Percentiles rank a stretch among this genome's conserved stretches.
phyloP scores from a whole-genome alignment of 2,329 filamentous ascomycete species.

The Aspergillus felis region DNA sequence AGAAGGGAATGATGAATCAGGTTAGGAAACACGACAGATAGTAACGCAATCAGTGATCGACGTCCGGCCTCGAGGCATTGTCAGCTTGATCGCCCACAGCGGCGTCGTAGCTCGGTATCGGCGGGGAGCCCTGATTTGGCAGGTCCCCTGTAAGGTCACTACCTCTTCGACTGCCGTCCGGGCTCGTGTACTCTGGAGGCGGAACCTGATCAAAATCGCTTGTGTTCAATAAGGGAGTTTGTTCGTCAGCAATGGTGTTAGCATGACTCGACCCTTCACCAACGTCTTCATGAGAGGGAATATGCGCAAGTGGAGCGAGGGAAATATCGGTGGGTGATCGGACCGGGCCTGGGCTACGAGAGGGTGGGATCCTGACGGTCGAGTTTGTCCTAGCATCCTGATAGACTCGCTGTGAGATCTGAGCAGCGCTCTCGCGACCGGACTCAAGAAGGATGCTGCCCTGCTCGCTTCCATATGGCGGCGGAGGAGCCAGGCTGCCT shows the following conservation, averaged over 20 bases:
- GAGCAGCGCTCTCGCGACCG: slow-evolving; percentile 57
- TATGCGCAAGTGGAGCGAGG: slow-evolving; percentile 75
- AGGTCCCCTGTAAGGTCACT: slow-evolving; percentile 56
- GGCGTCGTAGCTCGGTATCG: slow-evolving; percentile 79
- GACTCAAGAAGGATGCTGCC: slow-evolving; percentile 92
- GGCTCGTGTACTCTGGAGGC: slow-evolving; percentile 53
- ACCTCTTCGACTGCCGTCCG: slow-evolving; percentile 51
- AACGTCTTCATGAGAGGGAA: slow-evolving; percentile 62
- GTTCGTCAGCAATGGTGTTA: slow-evolving; percentile 22
- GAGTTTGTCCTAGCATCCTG: slow-evolving; percentile 67
- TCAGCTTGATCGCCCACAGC: slow-evolving; percentile 51
- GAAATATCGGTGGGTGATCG: slow-evolving; percentile 95
- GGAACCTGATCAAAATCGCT: slow-evolving; percentile 27
- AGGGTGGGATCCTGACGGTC: slow-evolving; percentile 67
- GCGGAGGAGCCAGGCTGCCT: slow-evolving; percentile 88
- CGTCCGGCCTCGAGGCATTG: not conserved
- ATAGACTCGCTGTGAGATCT: slow-evolving; percentile 38
- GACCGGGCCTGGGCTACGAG: slow-evolving; percentile 82
- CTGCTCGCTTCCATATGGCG: slow-evolving; percentile 94
- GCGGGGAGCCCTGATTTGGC: slow-evolving; percentile 56
- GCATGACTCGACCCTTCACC: slow-evolving; percentile 65
- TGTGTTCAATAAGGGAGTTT: slow-evolving; percentile 24
- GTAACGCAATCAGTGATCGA: not conserved
- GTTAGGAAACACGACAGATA: not conserved
- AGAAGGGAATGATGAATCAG: not conserved